Evolutionary conservation across 305 asterid species (phyloP).

Genomic region (Plantago coronopus): DNA sequence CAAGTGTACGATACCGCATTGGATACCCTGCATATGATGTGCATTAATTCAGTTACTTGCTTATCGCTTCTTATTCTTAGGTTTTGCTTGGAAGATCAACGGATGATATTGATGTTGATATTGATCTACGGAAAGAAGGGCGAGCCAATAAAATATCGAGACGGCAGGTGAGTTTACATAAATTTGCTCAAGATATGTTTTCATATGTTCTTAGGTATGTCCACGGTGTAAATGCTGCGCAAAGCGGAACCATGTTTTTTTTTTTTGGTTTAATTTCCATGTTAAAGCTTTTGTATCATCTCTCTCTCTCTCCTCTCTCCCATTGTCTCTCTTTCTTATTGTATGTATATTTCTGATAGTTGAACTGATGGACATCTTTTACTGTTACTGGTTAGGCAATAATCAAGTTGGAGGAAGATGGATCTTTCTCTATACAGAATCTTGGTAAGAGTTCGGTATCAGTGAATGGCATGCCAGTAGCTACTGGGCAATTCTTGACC

Average conservation of each 20-base stretch:
- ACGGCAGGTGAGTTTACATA: conserved; percentile 57
- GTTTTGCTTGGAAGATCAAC: conserved; percentile 94
- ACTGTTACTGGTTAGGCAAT: conserved; percentile 53
- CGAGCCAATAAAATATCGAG: conserved; percentile 92
- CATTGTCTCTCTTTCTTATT: conserved; percentile 2
- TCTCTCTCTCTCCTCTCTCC: neutral
- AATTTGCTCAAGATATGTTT: too few relatives aligned
- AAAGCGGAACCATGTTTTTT: too few relatives aligned
- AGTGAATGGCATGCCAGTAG: conserved; percentile 67
- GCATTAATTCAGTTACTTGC: conserved; percentile 12
- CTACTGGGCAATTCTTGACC: conserved; percentile 59
- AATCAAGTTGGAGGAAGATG: conserved; percentile 81
- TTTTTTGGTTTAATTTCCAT: neutral
- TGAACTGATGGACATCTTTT: conserved; percentile 9
- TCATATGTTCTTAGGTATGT: too few relatives aligned
- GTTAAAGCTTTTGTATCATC: neutral
- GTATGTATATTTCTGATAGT: conserved; percentile 6
- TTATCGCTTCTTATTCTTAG: conserved; percentile 36
- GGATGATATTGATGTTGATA: conserved; percentile 77
- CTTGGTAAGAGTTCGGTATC: conserved; percentile 77
- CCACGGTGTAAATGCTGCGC: too few relatives aligned
- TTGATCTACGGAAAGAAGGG: conserved; percentile 91
- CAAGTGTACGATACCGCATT: neutral
- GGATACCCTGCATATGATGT: neutral
- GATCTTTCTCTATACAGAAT: conserved; percentile 75